Evolutionary conservation across 2,329 filamentous ascomycete species (phyloP).

Genomic region (Trichoderma endophyticum): DNA sequence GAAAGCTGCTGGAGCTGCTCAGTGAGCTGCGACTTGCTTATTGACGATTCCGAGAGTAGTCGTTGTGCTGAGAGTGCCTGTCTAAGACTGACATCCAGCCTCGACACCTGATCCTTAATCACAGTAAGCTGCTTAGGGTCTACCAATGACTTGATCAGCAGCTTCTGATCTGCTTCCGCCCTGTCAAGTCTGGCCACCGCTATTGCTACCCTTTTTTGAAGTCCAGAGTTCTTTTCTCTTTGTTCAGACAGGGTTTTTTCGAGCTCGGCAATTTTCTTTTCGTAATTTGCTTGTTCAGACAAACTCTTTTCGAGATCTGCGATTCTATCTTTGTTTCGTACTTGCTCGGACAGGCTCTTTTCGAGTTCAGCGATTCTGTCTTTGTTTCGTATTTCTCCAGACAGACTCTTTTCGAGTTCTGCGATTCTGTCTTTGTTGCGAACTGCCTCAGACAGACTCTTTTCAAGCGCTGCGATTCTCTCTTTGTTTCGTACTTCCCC

Average conservation of each 20-base stretch:
- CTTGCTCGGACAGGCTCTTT: background rate
- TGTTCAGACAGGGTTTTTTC: background rate
- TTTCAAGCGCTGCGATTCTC: background rate
- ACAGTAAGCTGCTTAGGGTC: background rate
- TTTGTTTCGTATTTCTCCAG: background rate
- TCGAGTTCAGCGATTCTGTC: background rate
- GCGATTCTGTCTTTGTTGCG: background rate
- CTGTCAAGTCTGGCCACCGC: background rate
- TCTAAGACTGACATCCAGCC: background rate
- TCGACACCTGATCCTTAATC: background rate
- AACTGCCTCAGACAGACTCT: background rate
- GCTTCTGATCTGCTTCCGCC: background rate
- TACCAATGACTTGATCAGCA: background rate
- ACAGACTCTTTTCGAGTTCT: background rate
- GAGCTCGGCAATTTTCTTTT: background rate
- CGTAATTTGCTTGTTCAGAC: background rate
- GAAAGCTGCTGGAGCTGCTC: background rate
- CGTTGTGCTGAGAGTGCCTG: background rate
- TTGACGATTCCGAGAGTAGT: background rate
- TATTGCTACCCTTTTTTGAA: background rate
- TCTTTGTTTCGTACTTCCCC: background rate
- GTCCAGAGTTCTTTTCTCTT: background rate
- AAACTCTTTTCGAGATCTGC: background rate
- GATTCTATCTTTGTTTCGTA: background rate
- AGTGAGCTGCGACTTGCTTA: background rate